Percentiles rank a stretch among this genome's conserved stretches.
Conservation (phyloP, 805 yeast genomes). For the Wickerhamiella lipophila region DNA sequence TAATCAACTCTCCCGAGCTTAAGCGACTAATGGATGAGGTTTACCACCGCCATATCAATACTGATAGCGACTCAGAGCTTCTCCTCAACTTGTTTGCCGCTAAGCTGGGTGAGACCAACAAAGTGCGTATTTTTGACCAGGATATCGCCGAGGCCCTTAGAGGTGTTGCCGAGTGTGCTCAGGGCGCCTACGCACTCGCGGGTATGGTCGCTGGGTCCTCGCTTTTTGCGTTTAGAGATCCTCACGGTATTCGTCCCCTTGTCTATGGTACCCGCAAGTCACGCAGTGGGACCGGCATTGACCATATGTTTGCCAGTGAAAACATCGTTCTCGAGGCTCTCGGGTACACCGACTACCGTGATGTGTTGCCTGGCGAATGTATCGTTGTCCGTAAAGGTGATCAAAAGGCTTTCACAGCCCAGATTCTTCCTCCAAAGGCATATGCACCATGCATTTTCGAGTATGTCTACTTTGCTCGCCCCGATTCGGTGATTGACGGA, state of each 20-base stretch:
- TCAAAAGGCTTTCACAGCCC: slow-evolving; percentile 65
- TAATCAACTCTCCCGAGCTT: slow-evolving; percentile 74
- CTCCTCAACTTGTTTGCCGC: slow-evolving; percentile 82
- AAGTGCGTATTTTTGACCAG: slow-evolving; percentile 79
- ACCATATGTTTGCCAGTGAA: slow-evolving; percentile 92
- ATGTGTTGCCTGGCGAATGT: slow-evolving; percentile 89
- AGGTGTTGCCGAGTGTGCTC: slow-evolving; percentile 66
- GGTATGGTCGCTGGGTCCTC: slow-evolving; percentile 96
- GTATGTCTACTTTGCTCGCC: slow-evolving; percentile 95
- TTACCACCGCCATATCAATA: slow-evolving; percentile 93
- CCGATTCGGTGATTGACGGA: slow-evolving; percentile 94
- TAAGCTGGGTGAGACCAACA: slow-evolving; percentile 80
- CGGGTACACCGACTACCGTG: slow-evolving; percentile 67
- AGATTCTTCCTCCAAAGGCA: slow-evolving; percentile 62
- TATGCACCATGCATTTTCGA: slow-evolving; percentile 95
- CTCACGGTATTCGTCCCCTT: slow-evolving; percentile 90
- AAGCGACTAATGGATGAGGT: slow-evolving; percentile 74
- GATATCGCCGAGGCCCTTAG: slow-evolving; percentile 78
- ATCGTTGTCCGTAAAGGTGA: slow-evolving; percentile 77
- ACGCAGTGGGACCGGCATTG: slow-evolving; percentile 52
- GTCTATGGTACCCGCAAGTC: slow-evolving; percentile 70
- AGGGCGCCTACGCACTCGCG: slow-evolving; percentile 96
- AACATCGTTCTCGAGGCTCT: slow-evolving; percentile 90
- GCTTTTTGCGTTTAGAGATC: slow-evolving; percentile 89
- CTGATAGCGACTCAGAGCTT: slow-evolving; percentile 91